Conservation (phyloP, 2,329 filamentous ascomycete genomes). For the Aphanocladium album region DNA sequence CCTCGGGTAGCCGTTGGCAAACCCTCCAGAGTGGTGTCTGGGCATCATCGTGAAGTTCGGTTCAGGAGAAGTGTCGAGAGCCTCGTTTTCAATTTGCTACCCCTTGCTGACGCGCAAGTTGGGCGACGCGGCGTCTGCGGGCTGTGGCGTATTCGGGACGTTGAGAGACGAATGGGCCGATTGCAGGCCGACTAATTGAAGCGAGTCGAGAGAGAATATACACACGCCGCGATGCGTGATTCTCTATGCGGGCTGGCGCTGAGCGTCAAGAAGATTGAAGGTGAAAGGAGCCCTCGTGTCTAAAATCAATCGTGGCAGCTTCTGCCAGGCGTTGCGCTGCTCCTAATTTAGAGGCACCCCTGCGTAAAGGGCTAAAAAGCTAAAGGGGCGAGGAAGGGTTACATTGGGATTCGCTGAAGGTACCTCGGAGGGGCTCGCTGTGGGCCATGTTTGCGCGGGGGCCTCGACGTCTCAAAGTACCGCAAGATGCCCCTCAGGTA, state of each 20-base stretch:
- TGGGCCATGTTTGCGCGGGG: too few relatives aligned
- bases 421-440: not conserved
- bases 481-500: constrained; percentile 4
- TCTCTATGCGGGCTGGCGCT: not conserved
- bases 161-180: not conserved
- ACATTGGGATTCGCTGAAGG: not conserved
- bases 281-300: not conserved
- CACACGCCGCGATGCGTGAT: not conserved
- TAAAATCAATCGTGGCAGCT: constrained; percentile 12
- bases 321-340: constrained; percentile 10
- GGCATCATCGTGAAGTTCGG: constrained; percentile 67
- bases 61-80: not conserved
- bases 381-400: not conserved
- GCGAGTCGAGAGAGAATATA: not conserved
- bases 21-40: constrained; percentile 69
- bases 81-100: not conserved
- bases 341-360: not conserved
- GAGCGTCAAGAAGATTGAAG: constrained; percentile 5
- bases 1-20: constrained; percentile 78
- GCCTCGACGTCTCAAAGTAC: not conserved
- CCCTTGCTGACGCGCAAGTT: constrained; percentile 13
- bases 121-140: constrained; percentile 6
- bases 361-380: not conserved
- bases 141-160: not conserved
- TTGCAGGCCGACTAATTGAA: not conserved